Percentiles rank a stretch among this genome's conserved stretches.
These are phyloP conservation scores for Heliamphora pulchella DNA, from an alignment of 179 eudicot genomes.

Conservation along the genomic window DNA sequence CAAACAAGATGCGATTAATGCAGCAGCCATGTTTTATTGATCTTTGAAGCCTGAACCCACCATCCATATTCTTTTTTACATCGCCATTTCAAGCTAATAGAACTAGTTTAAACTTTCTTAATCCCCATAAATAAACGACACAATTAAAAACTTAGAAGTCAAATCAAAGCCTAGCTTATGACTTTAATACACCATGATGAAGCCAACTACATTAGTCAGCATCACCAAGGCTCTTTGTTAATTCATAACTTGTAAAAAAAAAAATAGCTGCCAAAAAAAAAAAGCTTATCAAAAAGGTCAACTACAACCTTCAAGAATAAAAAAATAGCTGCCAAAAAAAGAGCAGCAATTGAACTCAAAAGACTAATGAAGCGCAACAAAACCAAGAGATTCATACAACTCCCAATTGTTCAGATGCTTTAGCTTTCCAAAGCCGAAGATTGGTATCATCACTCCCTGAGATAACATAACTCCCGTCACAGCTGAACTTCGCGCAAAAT, in stretches of 20 bases:
- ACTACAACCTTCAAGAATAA: neutral
- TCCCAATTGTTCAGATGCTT: constrained; percentile 95
- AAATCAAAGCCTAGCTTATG: neutral
- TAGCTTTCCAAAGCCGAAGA: constrained; percentile 95
- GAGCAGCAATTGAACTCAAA: neutral
- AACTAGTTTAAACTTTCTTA: neutral
- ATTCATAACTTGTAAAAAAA: neutral
- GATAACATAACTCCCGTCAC: constrained; percentile 76
- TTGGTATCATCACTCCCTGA: constrained; percentile 97
- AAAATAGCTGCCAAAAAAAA: too few relatives aligned
- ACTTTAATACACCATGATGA: neutral
- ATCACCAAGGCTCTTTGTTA: neutral
- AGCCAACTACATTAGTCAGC: constrained; percentile 3
- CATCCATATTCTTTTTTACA: neutral
- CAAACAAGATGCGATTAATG: neutral
- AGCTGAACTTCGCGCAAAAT: constrained; percentile 76
- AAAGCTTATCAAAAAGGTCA: neutral
- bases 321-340: neutral
- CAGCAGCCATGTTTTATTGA: neutral
- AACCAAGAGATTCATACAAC: constrained; percentile 53
- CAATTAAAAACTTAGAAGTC: neutral
- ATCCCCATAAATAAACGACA: neutral
- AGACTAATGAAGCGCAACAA: neutral
- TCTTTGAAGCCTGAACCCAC: neutral
- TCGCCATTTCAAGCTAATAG: neutral